Conservation (phyloP, 2,329 filamentous ascomycete genomes). For the Fusarium circinatum region DNA sequence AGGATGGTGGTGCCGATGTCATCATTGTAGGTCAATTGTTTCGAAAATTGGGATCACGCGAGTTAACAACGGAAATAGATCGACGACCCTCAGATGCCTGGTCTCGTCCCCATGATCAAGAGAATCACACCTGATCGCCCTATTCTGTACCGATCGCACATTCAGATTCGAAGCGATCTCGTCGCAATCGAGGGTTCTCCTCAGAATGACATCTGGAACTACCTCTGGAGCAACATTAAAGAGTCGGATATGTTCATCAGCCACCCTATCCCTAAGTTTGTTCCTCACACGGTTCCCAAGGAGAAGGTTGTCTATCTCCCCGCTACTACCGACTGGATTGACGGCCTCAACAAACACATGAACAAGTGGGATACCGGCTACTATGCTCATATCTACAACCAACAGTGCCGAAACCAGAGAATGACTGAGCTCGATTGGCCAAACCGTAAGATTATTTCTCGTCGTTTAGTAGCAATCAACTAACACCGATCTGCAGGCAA, state of each 20-base stretch:
- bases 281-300: slow-evolving; percentile 73
- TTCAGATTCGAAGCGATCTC: slow-evolving; percentile 82
- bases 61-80: slow-evolving; percentile 55
- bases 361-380: slow-evolving; percentile 76
- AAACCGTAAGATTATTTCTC: slow-evolving; percentile 49
- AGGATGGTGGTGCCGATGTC: slow-evolving; percentile 78
- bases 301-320: slow-evolving; percentile 79
- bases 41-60: background rate
- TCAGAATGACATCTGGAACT: slow-evolving; percentile 79
- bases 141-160: slow-evolving; percentile 83
- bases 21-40: slow-evolving; percentile 65
- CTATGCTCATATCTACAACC: slow-evolving; percentile 79
- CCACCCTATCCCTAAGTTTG: slow-evolving; percentile 80
- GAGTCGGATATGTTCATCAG: slow-evolving; percentile 82
- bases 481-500: slow-evolving; percentile 56
- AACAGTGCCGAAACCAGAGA: slow-evolving; percentile 66
- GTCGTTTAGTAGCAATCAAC: background rate
- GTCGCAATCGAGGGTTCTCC: slow-evolving; percentile 70
- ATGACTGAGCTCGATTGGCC: slow-evolving; percentile 67
- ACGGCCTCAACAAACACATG: slow-evolving; percentile 82
- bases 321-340: slow-evolving; percentile 85
- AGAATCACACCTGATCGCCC: slow-evolving; percentile 75
- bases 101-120: slow-evolving; percentile 80
- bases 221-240: slow-evolving; percentile 77
- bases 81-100: slow-evolving; percentile 87